Base-by-base conservation (phyloP, 192 early-diverging fungal species). In the Radiomyces spectabilis region DNA sequence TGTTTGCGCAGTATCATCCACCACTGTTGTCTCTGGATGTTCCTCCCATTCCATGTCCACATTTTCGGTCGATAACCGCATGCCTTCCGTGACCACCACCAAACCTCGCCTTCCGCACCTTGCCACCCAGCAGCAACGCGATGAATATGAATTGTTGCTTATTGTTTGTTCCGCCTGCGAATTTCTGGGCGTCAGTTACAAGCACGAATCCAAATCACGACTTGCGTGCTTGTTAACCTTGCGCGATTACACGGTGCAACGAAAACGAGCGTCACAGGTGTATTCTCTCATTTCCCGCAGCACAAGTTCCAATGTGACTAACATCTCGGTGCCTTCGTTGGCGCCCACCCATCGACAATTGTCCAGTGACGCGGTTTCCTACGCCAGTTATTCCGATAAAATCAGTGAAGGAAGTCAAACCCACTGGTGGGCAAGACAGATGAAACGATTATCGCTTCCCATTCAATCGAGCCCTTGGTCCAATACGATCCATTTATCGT, bases 111-210 rank as follows among this genome's bases (percentile, higher is more conserved):
- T n/a, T n/a, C n/a, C n/a, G n/a, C n/a, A n/a, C n/a, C n/a, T n/a
- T n/a, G n/a, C n/a, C n/a, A n/a, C n/a, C 18, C 24, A 47, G 5
- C 45, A 47, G 10, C 24, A 12, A 27, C 52, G 41, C 40, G 52
- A 54, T 16, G 55, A 57, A 37, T 21, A 27, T n/a, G 55, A 57
- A 57, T 39, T 66, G 57, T 48, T 59, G 31, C 13, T 55, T 6
- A 30, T 66, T 2, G 52, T 66, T n/a, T 35, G 53, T 19, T 35
- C 46, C 15, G 53, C 52, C 4, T 66, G 64, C 15, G 64, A 66
- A 37, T 53, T 66, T 5, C 53, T 66, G 15, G 64, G 64, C 2
- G 45, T 66, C 30, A 66, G 57, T 2, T 66, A 60, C 39, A 38
- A 46, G n/a, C 57, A 59, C 27, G 53, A 47, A 30, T 45, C 51